phyloP scores from a whole-genome alignment of 495 filamentous ascomycete genomes.

The Cladorrhinum samala region DNA sequence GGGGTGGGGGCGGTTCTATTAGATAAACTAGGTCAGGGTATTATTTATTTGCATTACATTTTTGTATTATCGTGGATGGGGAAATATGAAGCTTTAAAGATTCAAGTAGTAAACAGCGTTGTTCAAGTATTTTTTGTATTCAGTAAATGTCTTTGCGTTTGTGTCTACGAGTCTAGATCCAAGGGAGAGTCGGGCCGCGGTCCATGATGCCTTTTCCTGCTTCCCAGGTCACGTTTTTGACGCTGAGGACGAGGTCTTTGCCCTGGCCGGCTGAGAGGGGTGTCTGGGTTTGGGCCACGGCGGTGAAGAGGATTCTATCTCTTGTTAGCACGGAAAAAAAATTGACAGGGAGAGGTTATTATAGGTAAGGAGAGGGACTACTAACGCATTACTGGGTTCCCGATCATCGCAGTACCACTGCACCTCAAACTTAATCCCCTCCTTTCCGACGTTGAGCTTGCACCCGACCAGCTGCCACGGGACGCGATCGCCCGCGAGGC shows the following conservation, averaged over 20 bases:
- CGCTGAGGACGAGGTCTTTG: background rate
- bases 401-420: conserved; percentile 26
- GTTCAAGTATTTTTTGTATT: background rate
- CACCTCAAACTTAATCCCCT: conserved; percentile 13
- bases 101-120: too few species aligned
- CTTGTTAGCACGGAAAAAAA: background rate
- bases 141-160: background rate
- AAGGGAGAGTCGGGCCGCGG: conserved; percentile 3
- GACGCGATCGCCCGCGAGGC: conserved; percentile 1
- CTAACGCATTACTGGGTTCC: conserved; percentile 22
- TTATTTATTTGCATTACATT: too few species aligned
- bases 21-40: too few species aligned
- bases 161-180: background rate
- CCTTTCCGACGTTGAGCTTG: conserved; percentile 12
- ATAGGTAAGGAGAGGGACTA: too few species aligned
- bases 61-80: too few species aligned
- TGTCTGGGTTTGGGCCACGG: background rate
- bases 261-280: background rate
- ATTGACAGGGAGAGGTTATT: too few species aligned
- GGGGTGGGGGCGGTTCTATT: too few species aligned
- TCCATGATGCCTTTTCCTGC: conserved; percentile 4
- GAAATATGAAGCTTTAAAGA: too few species aligned
- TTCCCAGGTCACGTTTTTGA: conserved; percentile 3
- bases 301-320: conserved; percentile 3
- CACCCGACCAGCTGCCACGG: conserved; percentile 18